A percentile compares a stretch with the other conserved stretches of the same genome.
Conservation (phyloP, 1,139 yeast species). For the Kluyveromyces sp. region DNA sequence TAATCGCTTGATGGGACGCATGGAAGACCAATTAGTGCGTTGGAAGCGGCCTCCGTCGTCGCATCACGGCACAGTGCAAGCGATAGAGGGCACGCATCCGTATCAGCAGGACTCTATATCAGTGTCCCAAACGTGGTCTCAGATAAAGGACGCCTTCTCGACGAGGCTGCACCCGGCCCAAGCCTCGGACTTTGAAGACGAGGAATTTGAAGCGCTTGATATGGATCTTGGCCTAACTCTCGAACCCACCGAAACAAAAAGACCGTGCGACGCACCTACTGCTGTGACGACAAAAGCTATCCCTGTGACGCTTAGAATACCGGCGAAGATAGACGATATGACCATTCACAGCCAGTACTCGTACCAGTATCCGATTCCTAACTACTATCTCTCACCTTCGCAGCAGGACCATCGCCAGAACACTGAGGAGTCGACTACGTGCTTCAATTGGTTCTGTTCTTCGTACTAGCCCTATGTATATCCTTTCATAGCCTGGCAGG, state of each 20-base stretch:
- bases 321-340: not conserved
- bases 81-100: constrained; percentile 25
- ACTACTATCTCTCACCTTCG: constrained; percentile 10
- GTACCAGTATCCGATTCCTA: constrained; percentile 14
- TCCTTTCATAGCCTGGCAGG: no score
- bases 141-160: constrained; percentile 5
- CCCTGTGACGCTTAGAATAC: constrained; percentile 2
- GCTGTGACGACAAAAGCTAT: constrained; percentile 2
- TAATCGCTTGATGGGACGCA: constrained; percentile 36
- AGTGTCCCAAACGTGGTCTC: constrained; percentile 5
- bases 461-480: not conserved
- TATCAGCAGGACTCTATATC: constrained; percentile 15
- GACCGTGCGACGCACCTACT: no score
- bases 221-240: no score
- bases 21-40: constrained; percentile 47
- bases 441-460: constrained; percentile 1
- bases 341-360: constrained; percentile 2
- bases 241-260: no score
- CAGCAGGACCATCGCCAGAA: not conserved
- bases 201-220: not conserved
- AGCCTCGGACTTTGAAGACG: constrained; percentile 2
- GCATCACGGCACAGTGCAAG: constrained; percentile 21
- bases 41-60: constrained; percentile 49
- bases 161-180: not conserved
- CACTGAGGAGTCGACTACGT: not conserved